Evolutionary conservation across 208 protist species (phyloP).

Genomic region (Acanthamoeba lenticulata): DNA sequence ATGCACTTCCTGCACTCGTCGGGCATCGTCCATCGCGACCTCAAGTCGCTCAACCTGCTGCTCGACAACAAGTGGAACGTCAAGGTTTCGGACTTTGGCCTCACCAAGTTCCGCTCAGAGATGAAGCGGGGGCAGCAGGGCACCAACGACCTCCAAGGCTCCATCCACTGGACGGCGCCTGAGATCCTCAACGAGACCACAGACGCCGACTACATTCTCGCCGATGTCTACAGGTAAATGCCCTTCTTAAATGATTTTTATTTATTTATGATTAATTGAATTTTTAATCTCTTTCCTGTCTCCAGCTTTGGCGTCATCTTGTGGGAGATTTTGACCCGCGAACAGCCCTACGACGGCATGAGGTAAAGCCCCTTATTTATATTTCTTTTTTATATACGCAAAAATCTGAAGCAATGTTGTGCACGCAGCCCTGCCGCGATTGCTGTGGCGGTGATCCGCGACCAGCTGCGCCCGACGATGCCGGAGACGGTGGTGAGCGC

Average conservation of each 20-base stretch:
- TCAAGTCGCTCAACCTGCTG: slow-evolving; percentile 49
- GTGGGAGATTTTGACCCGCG: slow-evolving; percentile 41
- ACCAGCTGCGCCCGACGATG: neutral
- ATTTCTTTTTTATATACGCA: neutral
- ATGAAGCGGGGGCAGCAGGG: neutral
- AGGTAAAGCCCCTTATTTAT: neutral
- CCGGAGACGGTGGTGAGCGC: neutral
- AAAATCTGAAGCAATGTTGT: neutral
- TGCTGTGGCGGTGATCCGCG: slow-evolving; percentile 46
- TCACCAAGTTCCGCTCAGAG: slow-evolving; percentile 55
- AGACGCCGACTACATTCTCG: neutral
- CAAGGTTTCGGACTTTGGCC: slow-evolving; percentile 16
- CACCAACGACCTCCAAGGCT: neutral
- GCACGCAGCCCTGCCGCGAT: neutral
- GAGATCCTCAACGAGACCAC: neutral
- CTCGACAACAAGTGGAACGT: neutral
- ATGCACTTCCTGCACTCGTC: slow-evolving; percentile 32
- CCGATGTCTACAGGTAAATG: slow-evolving; percentile 1
- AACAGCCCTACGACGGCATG: slow-evolving; percentile 31
- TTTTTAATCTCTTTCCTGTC: too few species aligned
- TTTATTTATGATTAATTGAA: too few species aligned
- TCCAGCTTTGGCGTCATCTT: slow-evolving; percentile 18
- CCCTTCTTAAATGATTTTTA: too few species aligned
- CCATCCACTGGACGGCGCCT: slow-evolving; percentile 29
- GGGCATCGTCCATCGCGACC: neutral